These are phyloP conservation scores for Diphasiastrum complanatum DNA, from an alignment of 83 land plant species.

Conservation along the genomic window DNA sequence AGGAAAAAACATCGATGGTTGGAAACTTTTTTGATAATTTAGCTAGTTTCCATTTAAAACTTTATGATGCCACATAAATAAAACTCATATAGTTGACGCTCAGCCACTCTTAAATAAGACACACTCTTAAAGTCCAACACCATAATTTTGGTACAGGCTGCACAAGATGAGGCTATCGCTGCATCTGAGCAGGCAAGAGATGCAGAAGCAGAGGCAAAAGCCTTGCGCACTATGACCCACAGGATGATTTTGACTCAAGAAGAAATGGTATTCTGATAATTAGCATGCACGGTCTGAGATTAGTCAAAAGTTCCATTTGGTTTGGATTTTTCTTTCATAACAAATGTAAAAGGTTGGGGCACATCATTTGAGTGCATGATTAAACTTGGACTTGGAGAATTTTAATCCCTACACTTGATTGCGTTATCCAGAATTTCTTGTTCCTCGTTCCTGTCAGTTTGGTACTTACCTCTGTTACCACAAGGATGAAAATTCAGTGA, in stretches of 20 bases:
- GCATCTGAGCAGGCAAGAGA: constrained; percentile 52
- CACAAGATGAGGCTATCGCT: constrained; percentile 57
- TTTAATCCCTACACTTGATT: neutral
- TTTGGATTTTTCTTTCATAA: too few relatives aligned
- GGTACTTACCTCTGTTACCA: neutral
- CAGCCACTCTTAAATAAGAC: too few relatives aligned
- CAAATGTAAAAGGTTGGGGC: too few relatives aligned
- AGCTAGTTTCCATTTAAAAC: too few relatives aligned
- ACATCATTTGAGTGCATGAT: too few relatives aligned
- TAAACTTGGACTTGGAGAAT: neutral
- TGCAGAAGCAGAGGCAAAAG: constrained; percentile 55
- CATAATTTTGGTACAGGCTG: constrained; percentile 44
- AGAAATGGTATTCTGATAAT: constrained; percentile 51
- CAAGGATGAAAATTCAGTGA: neutral
- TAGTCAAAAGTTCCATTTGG: too few relatives aligned
- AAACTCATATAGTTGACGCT: too few relatives aligned
- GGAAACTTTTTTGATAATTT: too few relatives aligned
- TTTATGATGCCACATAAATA: too few relatives aligned
- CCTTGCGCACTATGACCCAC: constrained; percentile 48
- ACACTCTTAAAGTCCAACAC: too few relatives aligned
- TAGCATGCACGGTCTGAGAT: too few relatives aligned
- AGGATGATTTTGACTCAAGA: constrained; percentile 70
- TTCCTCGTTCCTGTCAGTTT: neutral
- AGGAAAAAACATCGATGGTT: too few relatives aligned
- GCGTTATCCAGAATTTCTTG: neutral